Percentiles rank a stretch among this genome's conserved stretches.
phyloP scores from a whole-genome alignment of 2,329 filamentous ascomycete species.

The Neodidymelliopsis sp. region DNA sequence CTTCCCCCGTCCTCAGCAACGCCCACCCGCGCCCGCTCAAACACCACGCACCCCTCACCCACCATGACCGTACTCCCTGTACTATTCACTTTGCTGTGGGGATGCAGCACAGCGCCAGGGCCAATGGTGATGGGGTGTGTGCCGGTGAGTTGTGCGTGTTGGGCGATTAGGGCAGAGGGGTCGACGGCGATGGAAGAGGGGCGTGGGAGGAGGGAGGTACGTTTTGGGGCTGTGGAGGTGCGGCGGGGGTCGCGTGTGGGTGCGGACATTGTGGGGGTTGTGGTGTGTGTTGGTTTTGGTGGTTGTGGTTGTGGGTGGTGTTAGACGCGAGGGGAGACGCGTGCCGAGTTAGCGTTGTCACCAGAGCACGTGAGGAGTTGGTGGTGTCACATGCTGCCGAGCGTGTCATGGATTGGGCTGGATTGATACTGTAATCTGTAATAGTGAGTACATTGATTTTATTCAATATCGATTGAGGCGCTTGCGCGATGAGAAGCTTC shows the following conservation, averaged over 20 bases:
- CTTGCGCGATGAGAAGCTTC: not conserved
- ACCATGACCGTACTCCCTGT: conserved; percentile 53
- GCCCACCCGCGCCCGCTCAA: conserved; percentile 65
- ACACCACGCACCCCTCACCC: conserved; percentile 71
- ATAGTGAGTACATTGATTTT: no score
- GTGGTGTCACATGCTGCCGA: not conserved
- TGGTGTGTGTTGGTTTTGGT: not conserved
- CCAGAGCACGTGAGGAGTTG: conserved; percentile 5
- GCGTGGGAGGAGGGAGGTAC: conserved; percentile 47
- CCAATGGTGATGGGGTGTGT: conserved; percentile 80
- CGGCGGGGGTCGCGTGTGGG: conserved; percentile 36
- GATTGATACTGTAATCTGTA: no score
- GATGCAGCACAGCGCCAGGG: conserved; percentile 83
- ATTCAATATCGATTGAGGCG: not conserved
- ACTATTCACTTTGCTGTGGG: conserved; percentile 67
- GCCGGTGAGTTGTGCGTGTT: conserved; percentile 65
- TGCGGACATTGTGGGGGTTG: conserved; percentile 27
- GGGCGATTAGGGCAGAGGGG: conserved; percentile 56
- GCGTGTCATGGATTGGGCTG: no score
- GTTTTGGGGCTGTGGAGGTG: conserved; percentile 44
- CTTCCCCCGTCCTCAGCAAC: conserved; percentile 21
- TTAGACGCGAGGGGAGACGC: conserved; percentile 6
- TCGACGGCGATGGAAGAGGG: conserved; percentile 53
- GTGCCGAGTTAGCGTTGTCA: conserved; percentile 3
- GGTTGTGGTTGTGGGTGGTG: not conserved